Evolutionary conservation across 2,329 filamentous ascomycete genomes (phyloP).

Genomic region (Penicillium nordicum): DNA sequence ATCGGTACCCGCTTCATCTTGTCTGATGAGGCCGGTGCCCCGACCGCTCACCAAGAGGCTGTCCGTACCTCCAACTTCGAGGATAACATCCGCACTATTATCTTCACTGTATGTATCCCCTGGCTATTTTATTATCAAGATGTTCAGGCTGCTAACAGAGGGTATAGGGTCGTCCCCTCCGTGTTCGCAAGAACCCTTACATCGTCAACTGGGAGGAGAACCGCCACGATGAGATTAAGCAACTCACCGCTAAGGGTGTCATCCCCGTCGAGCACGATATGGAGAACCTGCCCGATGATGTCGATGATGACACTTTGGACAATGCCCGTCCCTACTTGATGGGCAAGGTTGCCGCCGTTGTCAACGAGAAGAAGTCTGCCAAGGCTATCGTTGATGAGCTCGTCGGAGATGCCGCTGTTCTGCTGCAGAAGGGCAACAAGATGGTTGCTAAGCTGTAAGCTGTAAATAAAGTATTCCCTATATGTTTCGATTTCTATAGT

Average conservation of each 20-base stretch:
- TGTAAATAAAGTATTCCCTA: constrained; percentile 50
- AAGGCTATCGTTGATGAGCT: constrained; percentile 95
- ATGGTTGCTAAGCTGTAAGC: constrained; percentile 68
- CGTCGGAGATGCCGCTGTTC: constrained; percentile 72
- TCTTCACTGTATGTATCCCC: constrained; percentile 67
- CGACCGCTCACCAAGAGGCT: constrained; percentile 90
- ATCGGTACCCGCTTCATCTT: constrained; percentile 95
- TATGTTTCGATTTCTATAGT: constrained; percentile 1
- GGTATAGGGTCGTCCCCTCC: constrained; percentile 72
- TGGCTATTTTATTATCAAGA: neutral
- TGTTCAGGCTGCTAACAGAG: constrained; percentile 14
- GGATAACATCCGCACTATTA: constrained; percentile 94
- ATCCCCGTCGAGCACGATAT: constrained; percentile 94
- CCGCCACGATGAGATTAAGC: constrained; percentile 83
- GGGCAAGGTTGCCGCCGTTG: constrained; percentile 93
- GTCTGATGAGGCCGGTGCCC: constrained; percentile 88
- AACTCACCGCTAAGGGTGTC: constrained; percentile 81
- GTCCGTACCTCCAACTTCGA: constrained; percentile 88
- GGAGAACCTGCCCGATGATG: constrained; percentile 70
- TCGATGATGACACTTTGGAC: constrained; percentile 84
- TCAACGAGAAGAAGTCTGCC: constrained; percentile 86
- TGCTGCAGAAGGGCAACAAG: constrained; percentile 65
- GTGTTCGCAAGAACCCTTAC: constrained; percentile 90
- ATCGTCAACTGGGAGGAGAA: constrained; percentile 96
- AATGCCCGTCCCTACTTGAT: constrained; percentile 89